A percentile compares a stretch with the other conserved stretches of the same genome.
Evolutionary conservation across 257 asterid genomes (phyloP).

Genomic region (Rubia yunnanensis): DNA sequence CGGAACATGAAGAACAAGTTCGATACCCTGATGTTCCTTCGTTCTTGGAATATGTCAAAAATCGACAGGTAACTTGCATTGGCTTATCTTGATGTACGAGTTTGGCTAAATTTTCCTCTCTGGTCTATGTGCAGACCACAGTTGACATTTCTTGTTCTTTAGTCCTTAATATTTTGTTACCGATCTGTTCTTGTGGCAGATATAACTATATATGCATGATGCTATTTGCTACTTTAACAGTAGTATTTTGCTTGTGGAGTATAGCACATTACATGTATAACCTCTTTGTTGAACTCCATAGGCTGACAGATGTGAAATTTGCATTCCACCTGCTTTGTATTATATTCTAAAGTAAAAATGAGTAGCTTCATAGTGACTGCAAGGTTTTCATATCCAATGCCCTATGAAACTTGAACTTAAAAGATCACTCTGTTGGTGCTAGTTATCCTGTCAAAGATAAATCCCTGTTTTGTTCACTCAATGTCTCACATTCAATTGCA

Average conservation of each 20-base stretch:
- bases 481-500: neutral
- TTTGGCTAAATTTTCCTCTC: neutral
- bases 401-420: neutral
- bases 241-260: neutral
- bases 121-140: neutral
- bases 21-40: conserved; percentile 84
- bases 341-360: neutral
- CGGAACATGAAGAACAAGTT: conserved; percentile 53
- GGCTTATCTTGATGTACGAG: neutral
- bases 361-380: neutral
- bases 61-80: conserved; percentile 67
- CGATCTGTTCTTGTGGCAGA: neutral
- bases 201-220: neutral
- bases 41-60: conserved; percentile 80
- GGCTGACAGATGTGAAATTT: neutral
- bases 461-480: neutral
- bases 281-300: neutral
- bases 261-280: neutral
- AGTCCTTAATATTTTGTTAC: neutral
- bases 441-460: neutral
- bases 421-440: neutral
- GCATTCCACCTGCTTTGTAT: neutral
- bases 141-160: neutral
- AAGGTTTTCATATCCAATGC: neutral
- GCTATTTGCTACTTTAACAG: neutral